Conservation (phyloP, 2,329 filamentous ascomycete genomes). For the Venturia nashicola region DNA sequence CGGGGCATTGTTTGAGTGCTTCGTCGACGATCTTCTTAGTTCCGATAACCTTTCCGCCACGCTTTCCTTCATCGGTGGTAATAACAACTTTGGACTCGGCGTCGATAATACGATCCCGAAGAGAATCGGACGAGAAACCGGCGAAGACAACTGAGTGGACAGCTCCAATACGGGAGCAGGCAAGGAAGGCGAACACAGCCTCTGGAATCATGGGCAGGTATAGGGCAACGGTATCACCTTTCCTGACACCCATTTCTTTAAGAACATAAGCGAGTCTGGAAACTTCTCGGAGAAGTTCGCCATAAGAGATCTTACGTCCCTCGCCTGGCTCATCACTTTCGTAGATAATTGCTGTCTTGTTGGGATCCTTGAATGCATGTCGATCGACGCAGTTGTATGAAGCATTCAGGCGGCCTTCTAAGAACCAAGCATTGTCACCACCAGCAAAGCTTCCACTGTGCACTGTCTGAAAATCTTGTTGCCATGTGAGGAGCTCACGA, state of each 20-base stretch:
- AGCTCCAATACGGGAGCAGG: slow-evolving; percentile 83
- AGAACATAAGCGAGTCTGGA: slow-evolving; percentile 77
- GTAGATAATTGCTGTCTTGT: slow-evolving; percentile 95
- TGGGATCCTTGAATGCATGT: slow-evolving; percentile 86
- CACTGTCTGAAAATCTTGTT: slow-evolving; percentile 83
- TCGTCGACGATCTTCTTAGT: slow-evolving; percentile 99
- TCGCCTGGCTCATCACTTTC: slow-evolving; percentile 85
- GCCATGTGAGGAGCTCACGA: slow-evolving; percentile 82
- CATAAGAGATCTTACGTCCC: slow-evolving; percentile 83
- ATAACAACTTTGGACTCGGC: slow-evolving; percentile 88
- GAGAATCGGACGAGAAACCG: slow-evolving; percentile 91
- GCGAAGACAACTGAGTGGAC: slow-evolving; percentile 97
- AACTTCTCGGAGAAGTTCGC: slow-evolving; percentile 85
- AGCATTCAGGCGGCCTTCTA: slow-evolving; percentile 86
- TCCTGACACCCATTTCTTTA: slow-evolving; percentile 90
- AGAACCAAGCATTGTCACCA: slow-evolving; percentile 88
- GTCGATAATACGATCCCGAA: slow-evolving; percentile 89
- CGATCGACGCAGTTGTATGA: slow-evolving; percentile 97
- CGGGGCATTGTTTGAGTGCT: slow-evolving; percentile 88
- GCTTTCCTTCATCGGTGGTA: slow-evolving; percentile 94
- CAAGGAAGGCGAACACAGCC: slow-evolving; percentile 80
- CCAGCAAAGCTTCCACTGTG: slow-evolving; percentile 60
- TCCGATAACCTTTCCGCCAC: slow-evolving; percentile 90
- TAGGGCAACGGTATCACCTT: slow-evolving; percentile 93
- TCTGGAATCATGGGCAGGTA: slow-evolving; percentile 99